phyloP scores from a whole-genome alignment of 352 stramenopile genomes.

The Pythium volutum region DNA sequence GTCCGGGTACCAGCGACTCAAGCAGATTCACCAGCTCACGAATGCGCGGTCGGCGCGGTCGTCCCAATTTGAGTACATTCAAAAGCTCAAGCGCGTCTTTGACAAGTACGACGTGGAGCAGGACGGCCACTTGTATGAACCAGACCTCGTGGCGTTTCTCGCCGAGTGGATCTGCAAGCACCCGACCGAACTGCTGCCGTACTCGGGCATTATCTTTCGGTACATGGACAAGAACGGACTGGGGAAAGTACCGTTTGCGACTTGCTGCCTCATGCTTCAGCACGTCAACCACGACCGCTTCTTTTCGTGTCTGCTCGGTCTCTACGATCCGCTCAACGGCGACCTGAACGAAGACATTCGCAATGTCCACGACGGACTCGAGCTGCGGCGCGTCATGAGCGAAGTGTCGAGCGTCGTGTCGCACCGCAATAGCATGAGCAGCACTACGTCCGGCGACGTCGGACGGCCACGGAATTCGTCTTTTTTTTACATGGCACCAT shows the following conservation, averaged over 20 bases:
- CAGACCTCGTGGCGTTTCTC: conserved; percentile 69
- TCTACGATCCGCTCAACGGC: conserved; percentile 80
- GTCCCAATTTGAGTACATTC: conserved; percentile 81
- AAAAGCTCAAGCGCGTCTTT: conserved; percentile 75
- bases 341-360: conserved; percentile 76
- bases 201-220: conserved; percentile 78
- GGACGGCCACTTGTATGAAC: conserved; percentile 63
- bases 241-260: conserved; percentile 76
- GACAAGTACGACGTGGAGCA: conserved; percentile 73
- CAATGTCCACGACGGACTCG: conserved; percentile 50
- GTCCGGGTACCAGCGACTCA: conserved; percentile 69
- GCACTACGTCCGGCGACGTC: conserved; percentile 29
- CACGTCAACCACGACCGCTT: conserved; percentile 88
- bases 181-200: conserved; percentile 70
- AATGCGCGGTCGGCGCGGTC: conserved; percentile 46
- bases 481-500: conserved; percentile 64
- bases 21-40: conserved; percentile 79
- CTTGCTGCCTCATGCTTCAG: conserved; percentile 84
- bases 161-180: conserved; percentile 85
- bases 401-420: conserved; percentile 66
- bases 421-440: conserved; percentile 48
- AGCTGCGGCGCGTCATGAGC: conserved; percentile 73
- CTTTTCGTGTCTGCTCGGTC: conserved; percentile 77
- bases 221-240: conserved; percentile 89
- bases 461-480: conserved; percentile 63